Conservation (phyloP, 202 grass and related monocot species). For the Schoenoplectus triqueter region DNA sequence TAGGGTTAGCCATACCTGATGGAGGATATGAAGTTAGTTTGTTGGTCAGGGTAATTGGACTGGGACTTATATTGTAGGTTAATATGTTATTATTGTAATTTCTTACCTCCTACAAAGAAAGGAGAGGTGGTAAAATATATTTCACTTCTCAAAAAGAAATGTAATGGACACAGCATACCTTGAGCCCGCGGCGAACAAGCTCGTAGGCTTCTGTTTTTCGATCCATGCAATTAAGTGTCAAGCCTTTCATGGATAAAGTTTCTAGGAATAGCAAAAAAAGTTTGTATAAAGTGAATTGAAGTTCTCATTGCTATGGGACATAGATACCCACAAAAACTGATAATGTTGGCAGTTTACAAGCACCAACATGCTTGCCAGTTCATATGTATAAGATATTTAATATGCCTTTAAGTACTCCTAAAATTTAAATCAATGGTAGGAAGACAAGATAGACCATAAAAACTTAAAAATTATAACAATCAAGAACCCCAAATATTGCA, state of each 20-base stretch:
- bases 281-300: not conserved
- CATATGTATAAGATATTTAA: not conserved
- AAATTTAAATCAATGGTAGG: not conserved
- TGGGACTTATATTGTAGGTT: no score
- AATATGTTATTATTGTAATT: no score
- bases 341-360: not conserved
- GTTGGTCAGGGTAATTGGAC: no score
- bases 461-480: not conserved
- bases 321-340: not conserved
- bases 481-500: conserved; percentile 24
- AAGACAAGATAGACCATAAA: not conserved
- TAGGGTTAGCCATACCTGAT: no score
- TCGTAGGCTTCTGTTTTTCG: conserved; percentile 98
- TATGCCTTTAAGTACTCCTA: conserved; percentile 5
- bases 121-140: no score
- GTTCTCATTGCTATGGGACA: not conserved
- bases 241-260: conserved; percentile 99
- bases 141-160: no score
- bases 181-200: conserved; percentile 93
- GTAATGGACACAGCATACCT: conserved; percentile 48
- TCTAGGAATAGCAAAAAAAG: conserved; percentile 50
- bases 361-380: not conserved
- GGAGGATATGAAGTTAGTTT: no score
- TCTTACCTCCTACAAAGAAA: no score
- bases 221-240: conserved; percentile 99